Conservation (phyloP, 139 green algal species). For the Closterium sp. region DNA sequence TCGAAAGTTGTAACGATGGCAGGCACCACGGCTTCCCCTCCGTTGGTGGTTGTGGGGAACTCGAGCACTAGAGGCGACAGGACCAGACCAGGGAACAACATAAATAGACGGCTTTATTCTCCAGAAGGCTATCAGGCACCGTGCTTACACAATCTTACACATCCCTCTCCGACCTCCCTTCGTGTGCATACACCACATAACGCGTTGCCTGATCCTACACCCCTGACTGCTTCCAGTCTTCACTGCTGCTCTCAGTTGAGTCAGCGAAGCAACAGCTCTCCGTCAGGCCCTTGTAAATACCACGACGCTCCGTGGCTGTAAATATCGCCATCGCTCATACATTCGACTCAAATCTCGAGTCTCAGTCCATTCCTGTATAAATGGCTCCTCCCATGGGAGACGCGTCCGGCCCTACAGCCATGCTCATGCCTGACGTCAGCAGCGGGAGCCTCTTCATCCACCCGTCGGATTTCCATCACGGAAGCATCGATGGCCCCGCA, state of each 20-base stretch:
- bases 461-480: not conserved
- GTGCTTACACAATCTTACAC: not conserved
- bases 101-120: not conserved
- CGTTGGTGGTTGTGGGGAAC: too few relatives aligned
- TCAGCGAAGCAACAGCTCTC: not conserved
- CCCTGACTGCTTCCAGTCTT: not conserved
- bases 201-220: not conserved
- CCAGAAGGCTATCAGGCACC: not conserved
- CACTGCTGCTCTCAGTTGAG: not conserved
- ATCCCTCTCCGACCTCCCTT: not conserved
- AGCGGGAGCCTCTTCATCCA: not conserved
- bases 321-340: not conserved
- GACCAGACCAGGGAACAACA: not conserved
- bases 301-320: not conserved
- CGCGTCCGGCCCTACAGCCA: not conserved
- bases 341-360: not conserved
- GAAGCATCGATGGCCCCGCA: too few relatives aligned
- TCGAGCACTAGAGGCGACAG: too few relatives aligned
- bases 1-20: too few relatives aligned
- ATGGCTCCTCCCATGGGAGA: not conserved
- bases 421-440: not conserved
- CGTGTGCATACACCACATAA: not conserved
- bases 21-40: too few relatives aligned
- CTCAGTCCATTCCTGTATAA: not conserved
- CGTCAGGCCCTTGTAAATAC: not conserved